Evolutionary conservation across 441 rosid genomes (phyloP), one percentile per base, ranked within the genome.

Genomic region (Jatropha multifida): DNA sequence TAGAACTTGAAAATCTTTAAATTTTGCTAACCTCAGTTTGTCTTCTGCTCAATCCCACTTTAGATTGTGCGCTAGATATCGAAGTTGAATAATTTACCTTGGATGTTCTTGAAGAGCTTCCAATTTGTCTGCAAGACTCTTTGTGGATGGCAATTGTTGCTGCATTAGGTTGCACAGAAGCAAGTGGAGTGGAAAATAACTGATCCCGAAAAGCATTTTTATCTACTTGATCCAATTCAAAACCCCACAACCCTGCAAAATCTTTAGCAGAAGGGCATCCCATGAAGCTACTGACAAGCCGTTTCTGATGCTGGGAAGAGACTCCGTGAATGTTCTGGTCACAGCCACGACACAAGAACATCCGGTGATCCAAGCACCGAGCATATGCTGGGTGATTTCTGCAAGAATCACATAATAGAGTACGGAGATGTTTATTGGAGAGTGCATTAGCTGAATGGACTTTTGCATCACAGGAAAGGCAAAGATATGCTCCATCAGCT

Each of bases 381-480:
- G 82, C 76, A 71, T 63, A 69, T 76, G 90, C 86, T 40, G 90
- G 90, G 8, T 74, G 82, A 6, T 54, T 32, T 65, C 86, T 82
- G 82, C 97, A 94, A 0, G 80, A 81, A 65, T 87, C 92, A 15
- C 97, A 94, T 27, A 91, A 82, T 79, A 91, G 85, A 26, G 93
- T 83, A n/a, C 97, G 90, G 66, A 88, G 82, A 85, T 94, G 99
- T 72, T 90, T 72, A 55, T 84, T 84, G 4, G 95, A 92, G 74
- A 94, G 90, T 64, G 97, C 84, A 71, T 92, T 94, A 51, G 99
- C 97, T 32, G 97, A 94, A 86, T 94, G 99, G 64, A 94, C 92
- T 83, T 88, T 94, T 0, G 91, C 86, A 78, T 94, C 97, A 73
- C 99, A 92, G 26, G 90, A 81, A 52, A 94, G 86, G 78, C 99